Evolutionary conservation across 768 basidiomycete species (phyloP).

Genomic region (Suillus plorans): DNA sequence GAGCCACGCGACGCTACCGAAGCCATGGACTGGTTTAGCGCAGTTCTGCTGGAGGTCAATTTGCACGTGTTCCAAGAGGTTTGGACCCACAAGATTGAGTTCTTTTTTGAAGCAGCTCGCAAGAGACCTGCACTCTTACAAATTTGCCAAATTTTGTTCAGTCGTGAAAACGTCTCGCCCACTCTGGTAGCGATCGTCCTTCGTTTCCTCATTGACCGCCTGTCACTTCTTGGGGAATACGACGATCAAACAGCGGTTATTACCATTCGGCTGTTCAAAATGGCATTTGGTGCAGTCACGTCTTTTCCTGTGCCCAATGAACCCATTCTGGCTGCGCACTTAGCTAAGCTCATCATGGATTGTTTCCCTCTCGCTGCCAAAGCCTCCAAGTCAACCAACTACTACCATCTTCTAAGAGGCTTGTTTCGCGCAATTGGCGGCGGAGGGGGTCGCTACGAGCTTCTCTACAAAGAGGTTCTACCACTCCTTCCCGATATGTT

Average conservation of each 20-base stretch:
- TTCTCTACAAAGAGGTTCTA: slow-evolving; percentile 93
- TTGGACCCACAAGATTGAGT: slow-evolving; percentile 89
- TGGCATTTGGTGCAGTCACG: slow-evolving; percentile 88
- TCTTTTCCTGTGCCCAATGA: slow-evolving; percentile 76
- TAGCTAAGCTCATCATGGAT: slow-evolving; percentile 92
- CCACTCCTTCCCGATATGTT: slow-evolving; percentile 97
- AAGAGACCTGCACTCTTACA: slow-evolving; percentile 79
- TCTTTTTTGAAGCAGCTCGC: slow-evolving; percentile 81
- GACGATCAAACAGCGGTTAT: slow-evolving; percentile 80
- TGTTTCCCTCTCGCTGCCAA: slow-evolving; percentile 94
- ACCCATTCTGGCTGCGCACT: slow-evolving; percentile 88
- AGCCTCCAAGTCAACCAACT: slow-evolving; percentile 86
- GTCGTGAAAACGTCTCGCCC: slow-evolving; percentile 72
- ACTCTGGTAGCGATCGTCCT: slow-evolving; percentile 88
- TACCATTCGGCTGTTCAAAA: slow-evolving; percentile 90
- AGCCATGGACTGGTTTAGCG: slow-evolving; percentile 77
- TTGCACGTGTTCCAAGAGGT: slow-evolving; percentile 94
- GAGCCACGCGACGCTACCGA: slow-evolving; percentile 71
- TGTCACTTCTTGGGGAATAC: slow-evolving; percentile 82
- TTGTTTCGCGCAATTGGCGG: slow-evolving; percentile 93
- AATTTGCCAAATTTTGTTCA: slow-evolving; percentile 82
- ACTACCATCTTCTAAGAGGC: slow-evolving; percentile 88
- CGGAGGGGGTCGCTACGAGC: slow-evolving; percentile 89
- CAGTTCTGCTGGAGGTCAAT: slow-evolving; percentile 78
- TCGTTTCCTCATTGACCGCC: slow-evolving; percentile 77